Evolutionary conservation across 306 rosid genomes (phyloP).

Genomic region (Crotalaria pallida): DNA sequence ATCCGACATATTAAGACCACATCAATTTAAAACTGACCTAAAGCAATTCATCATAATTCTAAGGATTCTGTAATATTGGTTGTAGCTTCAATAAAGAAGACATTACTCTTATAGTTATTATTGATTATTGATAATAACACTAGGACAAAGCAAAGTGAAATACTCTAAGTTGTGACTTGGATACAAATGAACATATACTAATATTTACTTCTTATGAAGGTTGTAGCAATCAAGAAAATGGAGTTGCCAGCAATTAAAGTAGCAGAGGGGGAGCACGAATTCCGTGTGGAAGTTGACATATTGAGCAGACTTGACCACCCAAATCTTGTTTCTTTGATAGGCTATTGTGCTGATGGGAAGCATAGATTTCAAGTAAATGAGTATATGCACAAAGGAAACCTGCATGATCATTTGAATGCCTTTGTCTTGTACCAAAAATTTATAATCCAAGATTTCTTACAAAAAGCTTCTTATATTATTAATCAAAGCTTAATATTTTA

Average conservation of each 20-base stretch:
- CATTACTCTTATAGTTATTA: background rate
- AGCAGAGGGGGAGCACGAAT: conserved; percentile 84
- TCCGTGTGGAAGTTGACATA: conserved; percentile 76
- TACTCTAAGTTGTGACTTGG: background rate
- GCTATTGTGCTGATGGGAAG: conserved; percentile 90
- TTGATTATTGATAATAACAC: background rate
- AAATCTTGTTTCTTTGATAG: conserved; percentile 73
- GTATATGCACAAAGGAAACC: conserved; percentile 69
- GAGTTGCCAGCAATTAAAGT: conserved; percentile 62
- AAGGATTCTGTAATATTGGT: background rate
- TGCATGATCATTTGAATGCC: conserved; percentile 78
- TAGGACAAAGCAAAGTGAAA: background rate
- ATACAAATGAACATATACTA: conserved; percentile 1
- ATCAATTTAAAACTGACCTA: background rate
- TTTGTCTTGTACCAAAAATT: conserved; percentile 17
- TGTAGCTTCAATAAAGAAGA: conserved; percentile 1
- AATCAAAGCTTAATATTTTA: conserved; percentile 4
- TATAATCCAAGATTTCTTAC: background rate
- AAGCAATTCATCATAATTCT: background rate
- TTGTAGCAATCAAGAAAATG: conserved; percentile 91
- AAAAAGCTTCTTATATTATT: background rate
- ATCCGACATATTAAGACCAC: no score
- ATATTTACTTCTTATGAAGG: conserved; percentile 32
- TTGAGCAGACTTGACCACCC: conserved; percentile 80
- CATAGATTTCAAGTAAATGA: conserved; percentile 78